Conservation (phyloP, 495 filamentous ascomycete species). For the Bacidia gigantensis region DNA sequence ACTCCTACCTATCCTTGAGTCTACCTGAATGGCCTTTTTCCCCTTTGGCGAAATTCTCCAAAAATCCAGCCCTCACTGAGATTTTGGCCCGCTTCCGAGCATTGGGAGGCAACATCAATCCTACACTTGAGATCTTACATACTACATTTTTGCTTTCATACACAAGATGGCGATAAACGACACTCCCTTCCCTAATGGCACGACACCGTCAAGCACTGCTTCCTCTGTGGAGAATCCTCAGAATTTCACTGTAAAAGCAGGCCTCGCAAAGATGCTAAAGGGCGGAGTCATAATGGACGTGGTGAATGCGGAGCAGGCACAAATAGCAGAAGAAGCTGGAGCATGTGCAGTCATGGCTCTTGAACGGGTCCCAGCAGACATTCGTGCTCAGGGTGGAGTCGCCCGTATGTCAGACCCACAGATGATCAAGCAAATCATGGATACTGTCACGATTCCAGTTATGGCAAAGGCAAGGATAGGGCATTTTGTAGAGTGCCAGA, state of each 20-base stretch:
- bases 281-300: conserved; percentile 99
- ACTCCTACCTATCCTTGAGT: too few relatives aligned
- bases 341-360: conserved; percentile 96
- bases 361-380: conserved; percentile 95
- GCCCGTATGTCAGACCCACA: conserved; percentile 91
- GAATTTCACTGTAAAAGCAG: conserved; percentile 74
- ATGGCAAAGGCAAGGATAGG: conserved; percentile 99
- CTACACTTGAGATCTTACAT: too few relatives aligned
- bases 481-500: conserved; percentile 96
- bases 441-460: conserved; percentile 92
- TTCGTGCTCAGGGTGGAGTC: conserved; percentile 81
- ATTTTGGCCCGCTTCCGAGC: too few relatives aligned
- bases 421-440: conserved; percentile 96
- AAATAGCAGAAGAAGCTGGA: conserved; percentile 94
- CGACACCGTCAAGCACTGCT: conserved; percentile 3
- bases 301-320: conserved; percentile 84
- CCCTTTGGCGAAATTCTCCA: too few relatives aligned
- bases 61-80: too few relatives aligned
- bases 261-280: conserved; percentile 92
- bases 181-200: neutral
- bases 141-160: neutral
- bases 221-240: conserved; percentile 21
- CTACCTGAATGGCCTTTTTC: too few relatives aligned
- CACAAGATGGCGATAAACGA: conserved; percentile 12
- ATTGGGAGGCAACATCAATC: too few relatives aligned